Evolutionary conservation across 306 rosid genomes (phyloP), one percentile per base, ranked within the genome.

Genomic region (Aeschynomene evenia): DNA sequence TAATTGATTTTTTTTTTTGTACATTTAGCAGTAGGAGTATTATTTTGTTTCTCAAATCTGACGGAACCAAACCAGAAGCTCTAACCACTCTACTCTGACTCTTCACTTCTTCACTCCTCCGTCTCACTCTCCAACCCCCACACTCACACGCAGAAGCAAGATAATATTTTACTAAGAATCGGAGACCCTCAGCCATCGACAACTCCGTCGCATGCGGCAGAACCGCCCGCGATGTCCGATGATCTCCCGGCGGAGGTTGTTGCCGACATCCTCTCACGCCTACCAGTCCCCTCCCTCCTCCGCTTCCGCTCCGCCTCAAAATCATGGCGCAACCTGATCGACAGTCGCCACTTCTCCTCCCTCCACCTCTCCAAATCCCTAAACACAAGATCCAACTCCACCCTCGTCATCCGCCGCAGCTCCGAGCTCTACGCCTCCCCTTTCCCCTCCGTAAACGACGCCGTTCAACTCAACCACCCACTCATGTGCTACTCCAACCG

Each of bases 401-500:
- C 12, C 19, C 53, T 91, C 58, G 67, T 88, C 48, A 66, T 88
- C 78, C 71, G 88, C 0, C 48, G 59, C 26, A 73, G 63, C 0
- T 72, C 84, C 0, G 86, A 82, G 8, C 91, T 91, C 31, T 84
- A 59, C 53, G 5, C 19, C 8, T 29, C 74, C 23, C 54, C 68
- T 69, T 78, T 82, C 63, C 82, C 72, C 2, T 6, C 62, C 2
- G 59, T 80, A 16, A 10, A 71, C 61, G 6, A 23, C 11, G 72
- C 80, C 19, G 79, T 61, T 5, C 80, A 49, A 53, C 81, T 88
- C 45, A 64, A 60, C 31, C 98, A 91, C 68, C 97, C 96, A 5
- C 84, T 91, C 29, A 91, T 91, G 96, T 89, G 95, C 8, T 91
- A 91, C 85, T 79, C 88, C 77, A 84, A 83, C 50, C 87, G 79